Evolutionary conservation across 2,329 filamentous ascomycete genomes (phyloP), one percentile per base, ranked within the genome.

Genomic region (Drechslerella coelobrocha): DNA sequence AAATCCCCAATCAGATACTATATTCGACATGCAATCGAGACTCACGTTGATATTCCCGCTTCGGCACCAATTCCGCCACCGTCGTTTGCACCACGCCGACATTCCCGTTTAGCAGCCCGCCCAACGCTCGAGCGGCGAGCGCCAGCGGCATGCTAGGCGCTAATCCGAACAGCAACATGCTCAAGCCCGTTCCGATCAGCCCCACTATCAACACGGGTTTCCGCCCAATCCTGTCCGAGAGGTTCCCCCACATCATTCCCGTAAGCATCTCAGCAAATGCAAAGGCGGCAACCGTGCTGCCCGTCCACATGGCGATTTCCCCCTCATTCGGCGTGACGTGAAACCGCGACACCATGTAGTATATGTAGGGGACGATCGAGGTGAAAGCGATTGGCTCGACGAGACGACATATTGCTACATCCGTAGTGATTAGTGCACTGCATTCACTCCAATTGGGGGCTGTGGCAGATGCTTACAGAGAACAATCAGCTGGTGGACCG

Each of bases 241-340:
- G 82, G 60, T 89, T 86, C 57, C 94, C 94, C 94, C 94, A 99
- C 76, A 96, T 84, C 75, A 97, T 86, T 47, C 93, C 91, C 0
- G 92, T 93, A 7, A 90, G 88, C 81, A 96, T 97, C 78, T 99
- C 94, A 71, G 93, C 92, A 76, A 97, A 89, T 8, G 94, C 95
- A 77, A 97, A 99, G 1, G 6, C 66, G 6, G 66, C 66, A 12
- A 72, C 45, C 1, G 66, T 50, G 12, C 59, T 52, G 14, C 66
- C 66, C 1, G 66, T 72, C 66, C 66, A 72, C 66, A 72, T 65
- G n/a, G 59, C 66, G 17, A 72, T 72, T 41, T 72, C 66, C 12
- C 48, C 61, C 8, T 63, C 66, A 12, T 45, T 72, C 2, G 24
- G 19, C 1, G 66, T 72, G 23, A 72, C 82, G 12, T 89, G 87